phyloP scores from a whole-genome alignment of 192 early-diverging fungal genomes.

The Umbelopsis vinacea region DNA sequence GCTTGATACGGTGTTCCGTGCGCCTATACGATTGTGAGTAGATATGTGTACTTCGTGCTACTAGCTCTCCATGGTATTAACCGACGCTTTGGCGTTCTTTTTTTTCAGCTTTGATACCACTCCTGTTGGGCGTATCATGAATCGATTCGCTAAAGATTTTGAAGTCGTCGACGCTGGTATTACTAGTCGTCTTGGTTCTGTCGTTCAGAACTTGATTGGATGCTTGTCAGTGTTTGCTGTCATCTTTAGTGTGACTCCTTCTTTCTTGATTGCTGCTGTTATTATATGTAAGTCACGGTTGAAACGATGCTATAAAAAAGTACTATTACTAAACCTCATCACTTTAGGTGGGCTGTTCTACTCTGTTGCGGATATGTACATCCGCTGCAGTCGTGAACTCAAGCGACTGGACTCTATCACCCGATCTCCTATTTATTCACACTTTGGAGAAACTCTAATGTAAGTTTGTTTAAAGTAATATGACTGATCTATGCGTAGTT shows the following conservation, averaged over 20 bases:
- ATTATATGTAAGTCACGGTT: conserved; percentile 24
- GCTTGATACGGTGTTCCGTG: conserved; percentile 59
- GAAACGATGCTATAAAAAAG: neutral
- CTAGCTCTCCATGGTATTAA: too few species aligned
- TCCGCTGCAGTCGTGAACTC: conserved; percentile 65
- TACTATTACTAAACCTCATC: neutral
- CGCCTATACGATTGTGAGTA: conserved; percentile 65
- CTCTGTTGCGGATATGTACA: conserved; percentile 31
- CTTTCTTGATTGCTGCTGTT: conserved; percentile 40
- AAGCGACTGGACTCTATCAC: conserved; percentile 79
- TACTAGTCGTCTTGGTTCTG: conserved; percentile 39
- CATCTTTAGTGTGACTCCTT: conserved; percentile 48
- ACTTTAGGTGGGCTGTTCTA: conserved; percentile 27
- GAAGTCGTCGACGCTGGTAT: conserved; percentile 67
- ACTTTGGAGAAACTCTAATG: conserved; percentile 60
- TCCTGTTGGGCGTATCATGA: conserved; percentile 80
- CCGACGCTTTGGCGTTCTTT: neutral
- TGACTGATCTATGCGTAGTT: neutral
- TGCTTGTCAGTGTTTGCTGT: conserved; percentile 51
- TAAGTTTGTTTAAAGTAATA: neutral
- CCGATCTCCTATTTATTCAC: conserved; percentile 71
- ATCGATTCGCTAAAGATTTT: conserved; percentile 85
- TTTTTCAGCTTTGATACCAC: conserved; percentile 70
- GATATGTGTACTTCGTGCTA: conserved; percentile 25
- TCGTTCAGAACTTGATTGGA: conserved; percentile 49